Percentiles rank a stretch among this genome's conserved stretches.
Evolutionary conservation across 73 alveolate genomes (phyloP).

Genomic region (Tetrahymena borealis): DNA sequence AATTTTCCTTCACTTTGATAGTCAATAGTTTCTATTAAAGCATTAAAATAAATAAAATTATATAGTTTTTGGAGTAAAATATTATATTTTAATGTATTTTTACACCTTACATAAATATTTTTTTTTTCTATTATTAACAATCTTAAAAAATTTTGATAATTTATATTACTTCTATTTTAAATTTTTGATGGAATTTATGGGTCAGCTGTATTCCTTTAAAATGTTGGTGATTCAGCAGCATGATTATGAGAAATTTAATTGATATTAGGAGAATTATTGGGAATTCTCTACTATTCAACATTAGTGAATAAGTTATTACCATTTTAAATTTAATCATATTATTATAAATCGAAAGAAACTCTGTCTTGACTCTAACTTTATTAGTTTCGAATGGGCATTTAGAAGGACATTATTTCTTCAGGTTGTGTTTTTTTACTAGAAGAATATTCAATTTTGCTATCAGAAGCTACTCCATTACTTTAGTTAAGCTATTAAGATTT

Average conservation of each 20-base stretch:
- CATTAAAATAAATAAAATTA: no score
- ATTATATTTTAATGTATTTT: no score
- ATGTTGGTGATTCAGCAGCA: not conserved
- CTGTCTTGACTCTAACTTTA: not conserved
- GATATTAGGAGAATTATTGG: not conserved
- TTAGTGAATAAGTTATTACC: not conserved
- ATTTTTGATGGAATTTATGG: not conserved
- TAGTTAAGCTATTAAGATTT: no score
- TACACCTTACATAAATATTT: not conserved
- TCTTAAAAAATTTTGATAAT: not conserved
- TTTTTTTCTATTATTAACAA: not conserved
- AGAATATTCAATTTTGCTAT: not conserved
- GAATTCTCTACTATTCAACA: not conserved
- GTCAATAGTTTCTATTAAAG: not conserved
- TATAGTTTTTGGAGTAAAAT: no score
- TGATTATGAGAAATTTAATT: not conserved
- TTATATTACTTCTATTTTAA: not conserved
- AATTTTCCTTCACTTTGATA: not conserved
- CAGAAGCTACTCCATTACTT: no score
- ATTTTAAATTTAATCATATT: not conserved
- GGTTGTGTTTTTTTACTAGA: not conserved
- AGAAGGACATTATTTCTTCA: not conserved
- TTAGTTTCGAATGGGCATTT: not conserved
- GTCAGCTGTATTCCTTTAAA: not conserved
- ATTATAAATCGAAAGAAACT: not conserved